Conservation (phyloP, 108 stramenopile genomes). For the Fistulifera solaris region DNA sequence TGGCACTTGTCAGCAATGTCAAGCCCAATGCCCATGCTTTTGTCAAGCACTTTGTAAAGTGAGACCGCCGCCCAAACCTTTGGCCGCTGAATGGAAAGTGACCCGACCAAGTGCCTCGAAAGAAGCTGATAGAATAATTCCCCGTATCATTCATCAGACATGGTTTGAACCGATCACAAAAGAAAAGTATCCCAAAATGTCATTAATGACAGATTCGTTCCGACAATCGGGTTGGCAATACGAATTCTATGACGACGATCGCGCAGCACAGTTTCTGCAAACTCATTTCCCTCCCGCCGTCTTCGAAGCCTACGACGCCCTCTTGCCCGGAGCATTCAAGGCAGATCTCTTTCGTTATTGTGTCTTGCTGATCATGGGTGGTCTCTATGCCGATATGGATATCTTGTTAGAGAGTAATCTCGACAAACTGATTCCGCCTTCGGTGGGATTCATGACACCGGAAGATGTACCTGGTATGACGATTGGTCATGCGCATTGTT, state of each 20-base stretch:
- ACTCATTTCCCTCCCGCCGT: slow-evolving; percentile 56
- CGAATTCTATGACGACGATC: slow-evolving; percentile 46
- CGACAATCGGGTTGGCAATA: slow-evolving; percentile 52
- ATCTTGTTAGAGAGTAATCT: slow-evolving; percentile 49
- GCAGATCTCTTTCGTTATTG: slow-evolving; percentile 69
- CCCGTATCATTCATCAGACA: slow-evolving; percentile 59
- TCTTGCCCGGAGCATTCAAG: slow-evolving; percentile 42
- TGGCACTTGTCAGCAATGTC: background rate
- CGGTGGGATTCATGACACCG: slow-evolving; percentile 53
- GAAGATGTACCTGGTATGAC: slow-evolving; percentile 41
- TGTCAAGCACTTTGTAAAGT: slow-evolving; percentile 6
- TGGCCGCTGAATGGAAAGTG: slow-evolving; percentile 2
- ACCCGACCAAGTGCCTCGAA: background rate
- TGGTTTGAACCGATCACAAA: slow-evolving; percentile 55
- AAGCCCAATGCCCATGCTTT: slow-evolving; percentile 5
- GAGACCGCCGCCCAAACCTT: slow-evolving; percentile 6
- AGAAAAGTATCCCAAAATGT: slow-evolving; percentile 61
- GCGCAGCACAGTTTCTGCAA: slow-evolving; percentile 35
- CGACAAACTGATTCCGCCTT: slow-evolving; percentile 35
- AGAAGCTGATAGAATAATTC: slow-evolving; percentile 21
- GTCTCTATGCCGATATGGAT: slow-evolving; percentile 64
- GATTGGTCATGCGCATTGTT: slow-evolving; percentile 15
- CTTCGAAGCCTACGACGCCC: slow-evolving; percentile 40
- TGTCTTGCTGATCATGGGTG: slow-evolving; percentile 50
- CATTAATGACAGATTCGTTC: slow-evolving; percentile 49